Base-by-base conservation (phyloP, 257 asterid genomes). In the Gynochthodes officinalis region DNA sequence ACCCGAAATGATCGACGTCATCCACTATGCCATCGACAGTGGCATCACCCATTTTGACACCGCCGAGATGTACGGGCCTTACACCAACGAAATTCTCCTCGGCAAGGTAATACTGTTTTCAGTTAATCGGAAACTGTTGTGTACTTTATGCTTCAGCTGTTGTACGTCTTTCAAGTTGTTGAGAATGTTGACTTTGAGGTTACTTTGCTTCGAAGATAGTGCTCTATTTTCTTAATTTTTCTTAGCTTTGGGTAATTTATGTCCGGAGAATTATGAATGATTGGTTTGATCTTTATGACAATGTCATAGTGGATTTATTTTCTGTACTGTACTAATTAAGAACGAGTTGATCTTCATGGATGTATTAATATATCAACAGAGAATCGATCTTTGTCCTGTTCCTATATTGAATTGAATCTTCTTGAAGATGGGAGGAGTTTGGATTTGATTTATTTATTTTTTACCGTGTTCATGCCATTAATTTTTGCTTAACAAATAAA, bases 21-120 rank as follows among this genome's bases (percentile, higher is more conserved):
- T 80, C 80, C 78, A 32, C 58, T 71, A 54, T 65, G 84, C 84
- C 21, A 62, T 80, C 15, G 6, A 44, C 57, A 23, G 64, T 18
- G 84, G 84, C 59, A 61, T 80, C 74, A 80, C 84, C 33, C 65
- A 67, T 66, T 71, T 80, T 21, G 84, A 80, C 61, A 80, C 84
- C 40, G 67, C 84, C 37, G 84, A 80, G 33, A n/a, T 76, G 23
- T 80, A 80, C 37, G 84, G 81, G 13, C 84, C 84, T 35, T 48
- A 69, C 61, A 73, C 79, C 37, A 80, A 80, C 39, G 84, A 80
- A 61, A 23, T 69, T 44, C 79, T 76, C 57, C 16, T 80, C n/a
- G 84, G 71, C 70, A 80, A 80, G 84, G 84, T 80, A 37, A 61
- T 62, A 5, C 12, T 16, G 14, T 28, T 10, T 1, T 19, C 1